Base-by-base conservation (phyloP, 495 filamentous ascomycete genomes). In the Pyrenula aspistea region DNA sequence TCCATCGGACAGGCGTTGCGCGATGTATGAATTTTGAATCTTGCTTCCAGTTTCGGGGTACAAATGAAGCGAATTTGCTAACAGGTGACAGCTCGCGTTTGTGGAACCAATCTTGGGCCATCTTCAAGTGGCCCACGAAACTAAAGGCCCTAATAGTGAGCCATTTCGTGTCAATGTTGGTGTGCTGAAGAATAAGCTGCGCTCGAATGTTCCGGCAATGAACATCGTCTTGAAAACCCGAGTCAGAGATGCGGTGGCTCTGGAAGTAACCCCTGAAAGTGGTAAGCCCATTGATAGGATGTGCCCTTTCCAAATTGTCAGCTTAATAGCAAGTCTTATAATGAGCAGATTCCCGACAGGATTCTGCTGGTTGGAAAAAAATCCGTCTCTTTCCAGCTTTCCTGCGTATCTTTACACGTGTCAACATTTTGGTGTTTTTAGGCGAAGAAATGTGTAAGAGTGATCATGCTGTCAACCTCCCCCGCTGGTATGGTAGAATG, bases 1-100 rank as follows among this genome's bases (percentile, higher is more conserved):
- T 62, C 60, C 12, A 57, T 25, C 25, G 60, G 56, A 56, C 53
- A 59, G 12, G 57, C 57, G 51, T 55, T 60, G 22, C 58, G 57
- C 51, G 55, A 60, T n/a, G 58, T 60, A 57, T 24, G 42, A 20
- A n/a, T n/a, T 22, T 2, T 12, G 20, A 2, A 12, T 25, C 48
- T 51, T 15, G 42, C 42, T n/a, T n/a, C 31, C 4, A 4, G 25
- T 24, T 55, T 55, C 22, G 22, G 8, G 24, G 21, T 11, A 19
- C 20, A 10, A 56, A 19, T 4, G 15, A 56, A 1, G 8, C 2
- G 22, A 59, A 8, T 19, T 52, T 52, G 24, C 57, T 59, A 47
- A 59, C 12, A 20, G 11, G 12, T 12, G 21, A 0, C 19, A 59
- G 60, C 58, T 62, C 21, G 60, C 60, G 8, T 62, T 57, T 49